phyloP scores from a whole-genome alignment of 495 filamentous ascomycete genomes.

The Astrocystis sublimbata region DNA sequence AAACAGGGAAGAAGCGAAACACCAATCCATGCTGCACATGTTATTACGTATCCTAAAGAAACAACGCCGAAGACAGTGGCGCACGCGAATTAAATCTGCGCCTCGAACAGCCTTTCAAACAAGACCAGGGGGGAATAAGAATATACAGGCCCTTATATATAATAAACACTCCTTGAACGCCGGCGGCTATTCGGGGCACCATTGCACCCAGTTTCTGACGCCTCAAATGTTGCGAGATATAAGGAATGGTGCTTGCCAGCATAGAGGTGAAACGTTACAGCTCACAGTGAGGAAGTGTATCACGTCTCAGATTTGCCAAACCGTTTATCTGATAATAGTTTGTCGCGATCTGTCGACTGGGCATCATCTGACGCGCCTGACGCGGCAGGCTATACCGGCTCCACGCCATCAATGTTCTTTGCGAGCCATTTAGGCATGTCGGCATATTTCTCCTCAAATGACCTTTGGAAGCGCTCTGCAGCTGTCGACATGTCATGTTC shows the following conservation, averaged over 20 bases:
- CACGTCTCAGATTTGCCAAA: too few relatives aligned
- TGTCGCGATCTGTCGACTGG: too few relatives aligned
- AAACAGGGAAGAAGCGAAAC: not conserved
- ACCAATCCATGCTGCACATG: constrained; percentile 17
- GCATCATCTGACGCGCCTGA: too few relatives aligned
- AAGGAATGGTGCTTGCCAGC: too few relatives aligned
- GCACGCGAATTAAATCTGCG: not conserved
- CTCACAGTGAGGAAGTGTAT: too few relatives aligned
- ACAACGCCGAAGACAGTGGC: not conserved
- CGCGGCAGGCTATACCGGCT: constrained; percentile 4
- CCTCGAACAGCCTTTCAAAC: too few relatives aligned
- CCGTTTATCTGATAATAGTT: too few relatives aligned
- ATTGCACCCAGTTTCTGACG: not conserved
- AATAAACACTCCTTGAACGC: not conserved
- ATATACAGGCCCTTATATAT: not conserved
- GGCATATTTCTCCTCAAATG: constrained; percentile 51
- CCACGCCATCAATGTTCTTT: constrained; percentile 43
- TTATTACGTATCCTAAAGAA: constrained; percentile 12
- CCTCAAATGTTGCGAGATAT: too few relatives aligned
- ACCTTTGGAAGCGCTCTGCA: constrained; percentile 50
- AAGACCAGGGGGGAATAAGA: not conserved
- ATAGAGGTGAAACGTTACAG: too few relatives aligned
- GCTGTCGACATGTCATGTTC: constrained; percentile 45
- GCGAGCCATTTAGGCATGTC: constrained; percentile 53
- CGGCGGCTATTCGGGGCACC: not conserved